Base-by-base conservation (phyloP, 495 filamentous ascomycete genomes). In the Halenospora varia region DNA sequence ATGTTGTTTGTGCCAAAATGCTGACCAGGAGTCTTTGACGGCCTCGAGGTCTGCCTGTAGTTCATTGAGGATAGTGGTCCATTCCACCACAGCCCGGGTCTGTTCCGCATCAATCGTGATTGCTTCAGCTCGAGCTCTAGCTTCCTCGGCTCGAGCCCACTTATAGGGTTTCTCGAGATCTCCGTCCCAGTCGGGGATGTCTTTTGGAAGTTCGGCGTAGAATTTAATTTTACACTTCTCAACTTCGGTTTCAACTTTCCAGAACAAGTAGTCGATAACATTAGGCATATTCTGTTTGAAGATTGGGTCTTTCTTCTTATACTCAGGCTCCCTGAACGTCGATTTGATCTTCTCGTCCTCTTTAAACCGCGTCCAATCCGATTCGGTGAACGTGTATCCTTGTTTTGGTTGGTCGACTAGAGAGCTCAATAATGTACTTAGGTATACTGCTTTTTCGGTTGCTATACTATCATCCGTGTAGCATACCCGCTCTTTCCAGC, bases 351-450 rank as follows among this genome's bases (percentile, higher is more conserved):
- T 29, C 19, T 1, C 17, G 10, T 74, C 66, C 39, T 57, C 48
- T 65, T 70, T 10, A 22, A 59, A 17, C 66, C 70, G 24, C 55
- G 39, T 11, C 66, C 70, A 90, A 23, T 80, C 76, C 0, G 74
- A 66, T 10, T 82, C 74, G 18, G 74, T 78, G 26, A 95, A 87
- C n/a, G 73, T 71, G 49, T 84, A 79, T 10, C 92, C 92, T 39
- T 88, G 83, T 64, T 97, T 97, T 13, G 82, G 77, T 13, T 85
- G 82, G 63, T 97, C 93, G 3, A 96, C 89, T 3, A 97, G 71
- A 35, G 87, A 75, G 45, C 90, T 88, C 9, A 96, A 82, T 0
- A 97, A 77, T 22, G 77, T 79, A 45, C 85, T 85, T 2, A 96
- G 68, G 15, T 79, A 71, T 18, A 85, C 75, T 0, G 88, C 84